phyloP scores from a whole-genome alignment of 345 rosid genomes.

The Gossypium raimondii region DNA sequence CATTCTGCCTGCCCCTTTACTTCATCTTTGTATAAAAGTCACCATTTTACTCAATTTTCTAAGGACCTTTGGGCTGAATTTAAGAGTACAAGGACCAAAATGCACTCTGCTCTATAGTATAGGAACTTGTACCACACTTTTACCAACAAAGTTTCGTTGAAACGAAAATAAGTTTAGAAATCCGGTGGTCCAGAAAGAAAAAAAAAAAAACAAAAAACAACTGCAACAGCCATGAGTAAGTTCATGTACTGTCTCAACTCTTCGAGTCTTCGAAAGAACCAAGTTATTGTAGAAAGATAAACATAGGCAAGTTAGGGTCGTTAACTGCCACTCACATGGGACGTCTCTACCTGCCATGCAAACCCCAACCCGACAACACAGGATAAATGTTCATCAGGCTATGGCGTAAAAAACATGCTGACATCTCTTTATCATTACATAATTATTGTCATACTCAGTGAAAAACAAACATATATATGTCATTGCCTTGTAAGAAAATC shows the following conservation, averaged over 20 bases:
- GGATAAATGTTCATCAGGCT: not conserved
- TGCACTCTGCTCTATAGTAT: no score
- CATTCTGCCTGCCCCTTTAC: no score
- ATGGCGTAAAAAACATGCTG: conserved; percentile 8
- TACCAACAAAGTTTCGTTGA: not conserved
- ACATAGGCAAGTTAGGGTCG: not conserved
- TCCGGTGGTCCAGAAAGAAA: not conserved
- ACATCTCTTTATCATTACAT: not conserved
- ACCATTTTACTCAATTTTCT: no score
- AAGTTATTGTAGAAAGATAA: not conserved
- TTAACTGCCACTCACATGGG: conserved; percentile 12
- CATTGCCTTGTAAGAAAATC: not conserved
- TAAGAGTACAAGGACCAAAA: no score
- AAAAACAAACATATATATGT: not conserved
- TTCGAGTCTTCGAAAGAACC: not conserved
- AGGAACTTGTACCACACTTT: no score
- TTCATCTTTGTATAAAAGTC: no score
- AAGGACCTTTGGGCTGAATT: no score
- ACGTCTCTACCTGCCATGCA: not conserved
- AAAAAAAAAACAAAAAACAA: no score
- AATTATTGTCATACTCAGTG: not conserved
- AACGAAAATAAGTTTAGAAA: not conserved
- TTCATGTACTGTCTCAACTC: not conserved
- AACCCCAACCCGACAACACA: not conserved
- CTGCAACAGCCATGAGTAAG: not conserved